These are phyloP conservation scores for Saturnispora ahearnii DNA, from an alignment of 805 yeast genomes.

Conservation along the genomic window DNA sequence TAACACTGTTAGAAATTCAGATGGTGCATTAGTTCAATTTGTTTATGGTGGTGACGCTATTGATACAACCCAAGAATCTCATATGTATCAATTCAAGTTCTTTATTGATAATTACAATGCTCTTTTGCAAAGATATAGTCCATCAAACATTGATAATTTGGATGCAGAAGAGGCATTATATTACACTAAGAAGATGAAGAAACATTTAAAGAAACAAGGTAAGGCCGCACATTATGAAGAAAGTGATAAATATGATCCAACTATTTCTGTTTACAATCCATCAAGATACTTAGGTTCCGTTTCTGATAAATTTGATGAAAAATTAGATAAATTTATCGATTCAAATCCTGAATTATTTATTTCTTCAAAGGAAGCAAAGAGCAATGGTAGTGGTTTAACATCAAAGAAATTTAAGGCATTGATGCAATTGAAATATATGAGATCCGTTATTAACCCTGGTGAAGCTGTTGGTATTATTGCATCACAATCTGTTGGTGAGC, in stretches of 20 bases:
- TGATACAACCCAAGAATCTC: slow-evolving; percentile 90
- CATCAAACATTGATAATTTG: slow-evolving; percentile 64
- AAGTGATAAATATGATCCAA: slow-evolving; percentile 71
- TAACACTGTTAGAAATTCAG: slow-evolving; percentile 91
- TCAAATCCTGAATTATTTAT: slow-evolving; percentile 48
- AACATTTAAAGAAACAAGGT: slow-evolving; percentile 56
- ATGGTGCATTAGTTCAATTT: slow-evolving; percentile 89
- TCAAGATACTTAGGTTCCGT: slow-evolving; percentile 88
- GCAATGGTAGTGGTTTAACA: slow-evolving; percentile 39
- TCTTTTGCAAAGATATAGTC: slow-evolving; percentile 76
- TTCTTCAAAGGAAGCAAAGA: slow-evolving; percentile 38
- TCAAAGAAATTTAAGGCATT: slow-evolving; percentile 86
- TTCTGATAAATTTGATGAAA: slow-evolving; percentile 78
- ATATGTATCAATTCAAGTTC: slow-evolving; percentile 88
- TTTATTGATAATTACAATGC: slow-evolving; percentile 88
- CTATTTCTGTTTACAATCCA: slow-evolving; percentile 77
- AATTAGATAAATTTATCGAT: slow-evolving; percentile 62
- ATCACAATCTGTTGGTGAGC: slow-evolving; percentile 97
- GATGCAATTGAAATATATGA: slow-evolving; percentile 98
- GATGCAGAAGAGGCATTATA: slow-evolving; percentile 77
- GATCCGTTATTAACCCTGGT: slow-evolving; percentile 90
- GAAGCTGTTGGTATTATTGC: slow-evolving; percentile 98
- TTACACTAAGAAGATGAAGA: slow-evolving; percentile 76
- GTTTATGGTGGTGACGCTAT: slow-evolving; percentile 96
- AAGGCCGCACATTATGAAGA: slow-evolving; percentile 57